Conservation (phyloP, 345 rosid species). For the Erucastrum elatum region DNA sequence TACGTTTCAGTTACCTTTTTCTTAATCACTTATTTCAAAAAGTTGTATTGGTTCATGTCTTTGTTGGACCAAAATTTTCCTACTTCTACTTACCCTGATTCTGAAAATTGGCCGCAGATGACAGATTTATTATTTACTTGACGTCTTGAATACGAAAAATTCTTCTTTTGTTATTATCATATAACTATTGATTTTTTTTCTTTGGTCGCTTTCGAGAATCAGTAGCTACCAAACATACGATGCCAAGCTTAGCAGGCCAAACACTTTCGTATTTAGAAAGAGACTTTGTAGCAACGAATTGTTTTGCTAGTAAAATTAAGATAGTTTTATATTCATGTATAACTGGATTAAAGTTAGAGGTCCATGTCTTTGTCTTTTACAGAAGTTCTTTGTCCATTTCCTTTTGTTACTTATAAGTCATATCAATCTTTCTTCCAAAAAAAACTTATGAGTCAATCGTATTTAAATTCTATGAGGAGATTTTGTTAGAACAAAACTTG, state of each 20-base stretch:
- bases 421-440: not conserved
- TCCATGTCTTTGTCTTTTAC: constrained; percentile 21
- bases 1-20: constrained; percentile 16
- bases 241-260: constrained; percentile 24
- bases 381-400: not conserved
- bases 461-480: not conserved
- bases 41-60: not conserved
- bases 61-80: constrained; percentile 2
- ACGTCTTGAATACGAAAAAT: not conserved
- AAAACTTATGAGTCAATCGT: not conserved
- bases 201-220: constrained; percentile 20
- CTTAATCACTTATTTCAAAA: not conserved
- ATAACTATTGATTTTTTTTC: not conserved
- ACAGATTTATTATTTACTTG: constrained; percentile 8
- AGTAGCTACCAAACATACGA: constrained; percentile 35
- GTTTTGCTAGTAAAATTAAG: constrained; percentile 16
- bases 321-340: not conserved
- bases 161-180: not conserved
- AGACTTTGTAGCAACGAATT: constrained; percentile 30
- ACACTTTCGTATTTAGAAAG: constrained; percentile 21
- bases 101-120: constrained; percentile 27
- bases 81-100: constrained; percentile 32
- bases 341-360: constrained; percentile 14
- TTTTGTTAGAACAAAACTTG: not conserved
- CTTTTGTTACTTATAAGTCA: not conserved